phyloP scores from a whole-genome alignment of 2,329 filamentous ascomycete species.

The Myriosclerotinia curreyana region DNA sequence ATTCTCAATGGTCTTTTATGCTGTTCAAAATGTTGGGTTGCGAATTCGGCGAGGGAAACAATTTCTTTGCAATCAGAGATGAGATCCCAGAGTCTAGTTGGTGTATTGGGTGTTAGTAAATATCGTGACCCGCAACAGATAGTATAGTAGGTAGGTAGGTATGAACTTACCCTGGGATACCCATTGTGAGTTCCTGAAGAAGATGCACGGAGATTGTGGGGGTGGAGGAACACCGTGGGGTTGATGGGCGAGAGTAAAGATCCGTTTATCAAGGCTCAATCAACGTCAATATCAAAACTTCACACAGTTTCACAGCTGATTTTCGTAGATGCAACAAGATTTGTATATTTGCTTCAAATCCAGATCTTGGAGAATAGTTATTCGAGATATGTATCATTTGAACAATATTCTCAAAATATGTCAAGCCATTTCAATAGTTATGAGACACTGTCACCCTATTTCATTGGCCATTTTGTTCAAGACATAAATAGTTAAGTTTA shows the following conservation, averaged over 20 bases:
- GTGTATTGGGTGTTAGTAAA: not conserved
- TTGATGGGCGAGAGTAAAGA: not conserved
- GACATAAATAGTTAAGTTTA: not conserved
- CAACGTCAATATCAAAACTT: not conserved
- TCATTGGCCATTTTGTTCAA: not conserved
- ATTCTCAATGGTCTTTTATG: constrained; percentile 71
- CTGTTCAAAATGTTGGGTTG: constrained; percentile 67
- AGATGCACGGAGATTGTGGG: constrained; percentile 4
- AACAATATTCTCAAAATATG: not conserved
- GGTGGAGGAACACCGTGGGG: not conserved
- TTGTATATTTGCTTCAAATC: not conserved
- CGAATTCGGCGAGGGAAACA: constrained; percentile 45
- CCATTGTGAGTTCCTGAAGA: not conserved
- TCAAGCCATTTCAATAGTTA: constrained; percentile 14
- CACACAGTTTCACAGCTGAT: not conserved
- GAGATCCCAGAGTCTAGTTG: constrained; percentile 21
- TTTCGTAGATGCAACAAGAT: not conserved
- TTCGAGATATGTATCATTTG: not conserved
- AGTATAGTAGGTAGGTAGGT: not conserved
- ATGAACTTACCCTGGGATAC: constrained; percentile 8
- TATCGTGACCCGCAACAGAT: not conserved
- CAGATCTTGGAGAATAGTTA: not conserved
- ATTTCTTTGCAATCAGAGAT: constrained; percentile 18
- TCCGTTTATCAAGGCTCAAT: not conserved
- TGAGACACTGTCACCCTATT: not conserved